phyloP scores from a whole-genome alignment of 495 filamentous ascomycete genomes.

The Pyronema domesticum region DNA sequence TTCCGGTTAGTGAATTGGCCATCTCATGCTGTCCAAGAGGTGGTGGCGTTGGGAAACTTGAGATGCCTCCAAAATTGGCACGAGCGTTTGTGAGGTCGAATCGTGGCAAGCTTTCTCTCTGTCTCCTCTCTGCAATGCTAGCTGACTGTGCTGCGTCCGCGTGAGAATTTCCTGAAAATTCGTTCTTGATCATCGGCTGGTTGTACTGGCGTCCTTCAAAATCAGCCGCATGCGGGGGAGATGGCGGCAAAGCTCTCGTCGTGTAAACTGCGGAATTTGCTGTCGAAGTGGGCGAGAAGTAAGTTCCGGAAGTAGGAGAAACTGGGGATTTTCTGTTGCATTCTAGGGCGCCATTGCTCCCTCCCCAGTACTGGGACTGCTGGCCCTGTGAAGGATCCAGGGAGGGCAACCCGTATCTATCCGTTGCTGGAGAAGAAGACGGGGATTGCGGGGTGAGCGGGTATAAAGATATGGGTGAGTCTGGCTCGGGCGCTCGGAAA shows the following conservation, averaged over 20 bases:
- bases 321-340: neutral
- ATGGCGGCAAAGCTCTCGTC: conserved; percentile 15
- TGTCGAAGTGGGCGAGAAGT: conserved; percentile 12
- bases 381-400: conserved; percentile 25
- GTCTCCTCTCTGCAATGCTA: conserved; percentile 21
- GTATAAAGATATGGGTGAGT: conserved; percentile 20
- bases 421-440: conserved; percentile 18
- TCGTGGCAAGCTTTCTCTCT: conserved; percentile 18
- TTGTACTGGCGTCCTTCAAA: conserved; percentile 15
- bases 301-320: conserved; percentile 1
- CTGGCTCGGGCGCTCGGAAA: conserved; percentile 13
- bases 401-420: conserved; percentile 22
- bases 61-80: conserved; percentile 14
- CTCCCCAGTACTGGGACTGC: conserved; percentile 24
- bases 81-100: conserved; percentile 21
- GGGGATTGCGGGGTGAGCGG: conserved; percentile 23
- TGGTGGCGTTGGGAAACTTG: conserved; percentile 19
- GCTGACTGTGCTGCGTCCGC: conserved; percentile 17
- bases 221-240: conserved; percentile 21
- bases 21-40: conserved; percentile 16
- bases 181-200: conserved; percentile 12
- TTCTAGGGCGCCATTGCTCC: conserved; percentile 5
- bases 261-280: conserved; percentile 14
- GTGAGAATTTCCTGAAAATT: conserved; percentile 15
- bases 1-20: conserved; percentile 7